Base-by-base conservation (phyloP, 352 stramenopile genomes). In the Plasmopara halstedii region DNA sequence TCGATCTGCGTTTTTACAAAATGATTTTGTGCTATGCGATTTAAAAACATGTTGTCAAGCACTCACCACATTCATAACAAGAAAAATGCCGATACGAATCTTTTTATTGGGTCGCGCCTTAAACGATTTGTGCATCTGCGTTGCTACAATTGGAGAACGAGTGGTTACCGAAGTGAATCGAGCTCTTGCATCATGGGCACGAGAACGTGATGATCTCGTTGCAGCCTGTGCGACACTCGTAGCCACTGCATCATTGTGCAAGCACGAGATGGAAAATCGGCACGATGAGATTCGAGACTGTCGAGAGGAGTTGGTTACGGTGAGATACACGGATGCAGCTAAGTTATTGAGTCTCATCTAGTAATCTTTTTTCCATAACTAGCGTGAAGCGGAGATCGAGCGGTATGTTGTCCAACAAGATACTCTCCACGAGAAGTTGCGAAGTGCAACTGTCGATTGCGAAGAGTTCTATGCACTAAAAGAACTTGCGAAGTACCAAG, bases 191-290 rank as follows among this genome's bases (percentile, higher is more conserved):
- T 79, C 70, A 1, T 83, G 70, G 67, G 14, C 39, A n/a, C 50
- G 58, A 1, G 67, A 83, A 20, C 62, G 62, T 4, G 26, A 35
- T 5, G 65, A 77, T 26, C 31, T 80, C 11, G 20, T 64, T 0
- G 48, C 47, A 2, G 53, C 70, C 1, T 64, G 56, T 31, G 21
- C 56, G 10, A 44, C 48, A n/a, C 38, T 83, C 17, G 49, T 81
- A 20, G 42, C 50, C 3, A 66, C 71, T 0, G 52, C 53, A 20
- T 32, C 20, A 14, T 26, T 69, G 23, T 81, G 67, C 15, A 55
- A 64, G 26, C 9, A 56, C 2, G 67, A 72, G 33, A 68, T 79
- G 56, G 41, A 60, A 3, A 66, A 67, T 29, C 46, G 65, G 22
- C 65, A 79, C 19, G 35, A 49, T 0, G 47, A 64, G 18, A 29